Evolutionary conservation across 805 yeast genomes (phyloP), one percentile per base, ranked within the genome.

Genomic region (Teunomyces tritomae): DNA sequence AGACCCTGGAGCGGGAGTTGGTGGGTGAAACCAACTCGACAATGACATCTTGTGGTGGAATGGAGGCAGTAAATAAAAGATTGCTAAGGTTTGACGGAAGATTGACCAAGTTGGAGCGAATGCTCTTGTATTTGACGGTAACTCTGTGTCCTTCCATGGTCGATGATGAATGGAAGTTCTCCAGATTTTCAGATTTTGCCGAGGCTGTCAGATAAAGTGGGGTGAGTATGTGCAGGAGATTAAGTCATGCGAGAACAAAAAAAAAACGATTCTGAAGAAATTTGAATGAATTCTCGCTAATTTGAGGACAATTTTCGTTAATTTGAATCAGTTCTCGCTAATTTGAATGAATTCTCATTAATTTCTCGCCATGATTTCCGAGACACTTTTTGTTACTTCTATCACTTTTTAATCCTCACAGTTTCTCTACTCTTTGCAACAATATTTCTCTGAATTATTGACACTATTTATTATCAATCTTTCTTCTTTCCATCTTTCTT

Each of bases 41-140:
- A 3, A 84, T 73, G 11, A 84, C 80, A 54, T 78, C 76, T 56
- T 84, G 89, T 3, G 79, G 76, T 30, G 71, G 79, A 28, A 83
- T 74, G 49, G 78, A 75, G 5, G 84, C 79, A 51, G 73, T 70
- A 58, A 72, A 74, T 24, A 84, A 63, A 42, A 75, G 58, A 29
- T 70, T 64, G 4, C 79, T 65, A 14, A 82, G 53, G 26, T 70
- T 65, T 1, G 76, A 60, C 0, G 89, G 88, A 29, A 84, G 65
- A 52, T 79, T 79, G 27, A 79, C 79, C 39, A 84, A 67, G 50
- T 80, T 79, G 24, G 79, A 74, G 54, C 82, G 57, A 29, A 67
- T 57, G 20, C 68, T 65, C 39, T 67, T 59, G 50, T 58, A 63
- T 8, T 53, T 57, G 11, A 70, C 50, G 9, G 50, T 58, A 3